A percentile compares a stretch with the other conserved stretches of the same genome.
Conservation (phyloP, 352 stramenopile genomes). For the Phytophthora citrophthora region DNA sequence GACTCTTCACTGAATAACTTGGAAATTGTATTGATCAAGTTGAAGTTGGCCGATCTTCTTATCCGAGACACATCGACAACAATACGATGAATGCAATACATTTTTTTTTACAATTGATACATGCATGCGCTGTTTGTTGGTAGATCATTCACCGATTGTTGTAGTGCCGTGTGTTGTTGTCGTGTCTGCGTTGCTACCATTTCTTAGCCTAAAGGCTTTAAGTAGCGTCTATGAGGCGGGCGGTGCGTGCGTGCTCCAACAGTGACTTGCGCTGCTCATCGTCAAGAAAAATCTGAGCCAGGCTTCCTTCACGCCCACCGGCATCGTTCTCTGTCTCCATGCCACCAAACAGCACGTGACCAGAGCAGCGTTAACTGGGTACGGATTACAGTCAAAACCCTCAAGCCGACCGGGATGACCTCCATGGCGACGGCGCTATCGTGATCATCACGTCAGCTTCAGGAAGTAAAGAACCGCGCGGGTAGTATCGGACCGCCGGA, state of each 20-base stretch:
- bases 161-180: too few relatives aligned
- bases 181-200: neutral
- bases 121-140: too few relatives aligned
- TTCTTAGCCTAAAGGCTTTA: neutral
- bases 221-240: too few relatives aligned
- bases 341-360: conserved; percentile 13
- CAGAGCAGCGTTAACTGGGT: neutral
- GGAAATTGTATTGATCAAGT: neutral
- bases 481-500: conserved; percentile 10
- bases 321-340: neutral
- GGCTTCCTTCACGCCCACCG: neutral
- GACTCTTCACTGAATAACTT: neutral
- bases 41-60: neutral
- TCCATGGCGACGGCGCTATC: neutral
- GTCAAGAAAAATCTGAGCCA: neutral
- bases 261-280: too few relatives aligned
- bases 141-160: too few relatives aligned
- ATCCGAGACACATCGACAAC: too few relatives aligned
- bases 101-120: too few relatives aligned
- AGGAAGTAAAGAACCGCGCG: conserved; percentile 13
- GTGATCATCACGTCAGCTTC: conserved; percentile 15
- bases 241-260: neutral
- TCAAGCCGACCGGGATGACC: neutral
- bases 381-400: neutral
- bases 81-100: neutral